These are phyloP conservation scores for Neonectria coccinea DNA, from an alignment of 2,329 filamentous ascomycete species.

Conservation along the genomic window DNA sequence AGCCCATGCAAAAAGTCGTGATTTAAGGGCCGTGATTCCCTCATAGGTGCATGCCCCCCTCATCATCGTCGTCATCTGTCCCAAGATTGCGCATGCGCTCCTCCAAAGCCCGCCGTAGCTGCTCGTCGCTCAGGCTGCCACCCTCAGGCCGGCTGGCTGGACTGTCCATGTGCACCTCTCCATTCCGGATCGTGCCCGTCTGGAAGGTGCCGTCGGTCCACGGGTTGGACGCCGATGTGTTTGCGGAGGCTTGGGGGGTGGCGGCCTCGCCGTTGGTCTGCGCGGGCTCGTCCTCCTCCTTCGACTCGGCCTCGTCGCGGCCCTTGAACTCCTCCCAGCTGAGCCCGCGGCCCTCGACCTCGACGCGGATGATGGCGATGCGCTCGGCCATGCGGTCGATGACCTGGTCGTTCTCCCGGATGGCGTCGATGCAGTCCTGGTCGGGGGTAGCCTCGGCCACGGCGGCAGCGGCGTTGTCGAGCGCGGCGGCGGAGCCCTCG, in stretches of 20 bases:
- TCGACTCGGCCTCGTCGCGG: constrained; percentile 57
- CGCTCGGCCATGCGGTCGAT: constrained; percentile 76
- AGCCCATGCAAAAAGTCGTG: constrained; percentile 30
- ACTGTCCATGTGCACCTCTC: constrained; percentile 60
- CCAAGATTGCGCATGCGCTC: constrained; percentile 63
- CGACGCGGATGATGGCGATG: constrained; percentile 70
- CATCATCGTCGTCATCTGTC: constrained; percentile 58
- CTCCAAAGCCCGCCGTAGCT: constrained; percentile 67
- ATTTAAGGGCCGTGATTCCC: not conserved
- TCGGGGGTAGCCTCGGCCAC: constrained; percentile 58
- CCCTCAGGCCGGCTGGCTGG: constrained; percentile 48
- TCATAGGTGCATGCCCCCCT: constrained; percentile 73
- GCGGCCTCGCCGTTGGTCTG: constrained; percentile 20
- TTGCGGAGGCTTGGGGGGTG: constrained; percentile 12
- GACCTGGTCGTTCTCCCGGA: constrained; percentile 76
- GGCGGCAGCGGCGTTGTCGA: constrained; percentile 29
- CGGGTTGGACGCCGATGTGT: constrained; percentile 50
- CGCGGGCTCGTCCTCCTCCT: constrained; percentile 36
- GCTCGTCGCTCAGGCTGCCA: constrained; percentile 68
- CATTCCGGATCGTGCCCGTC: constrained; percentile 66
- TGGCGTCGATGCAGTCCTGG: constrained; percentile 78
- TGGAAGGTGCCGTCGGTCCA: constrained; percentile 75
- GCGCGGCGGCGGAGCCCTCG: constrained; percentile 57
- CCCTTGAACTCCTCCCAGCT: constrained; percentile 69
- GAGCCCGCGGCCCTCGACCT: constrained; percentile 70